Evolutionary conservation across 2,329 filamentous ascomycete species (phyloP).

Genomic region (Neofusicoccum cordaticola): DNA sequence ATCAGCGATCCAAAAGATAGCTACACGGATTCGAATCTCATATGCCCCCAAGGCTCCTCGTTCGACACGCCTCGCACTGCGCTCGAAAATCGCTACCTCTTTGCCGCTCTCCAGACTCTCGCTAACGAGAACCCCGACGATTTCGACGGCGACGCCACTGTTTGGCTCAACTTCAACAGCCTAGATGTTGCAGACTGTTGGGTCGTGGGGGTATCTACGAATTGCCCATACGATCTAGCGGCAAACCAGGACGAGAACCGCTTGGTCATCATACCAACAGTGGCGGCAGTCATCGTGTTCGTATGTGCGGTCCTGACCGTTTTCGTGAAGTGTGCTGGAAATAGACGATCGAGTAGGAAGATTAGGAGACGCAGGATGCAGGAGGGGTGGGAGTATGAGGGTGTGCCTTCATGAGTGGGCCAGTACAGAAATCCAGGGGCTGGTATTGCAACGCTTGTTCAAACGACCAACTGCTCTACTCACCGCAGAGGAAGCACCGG

Average conservation of each 20-base stretch:
- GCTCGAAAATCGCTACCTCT: constrained; percentile 61
- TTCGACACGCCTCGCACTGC: constrained; percentile 61
- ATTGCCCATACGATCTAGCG: constrained; percentile 56
- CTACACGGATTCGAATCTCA: constrained; percentile 43
- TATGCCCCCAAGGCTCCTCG: constrained; percentile 49
- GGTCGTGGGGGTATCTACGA: constrained; percentile 55
- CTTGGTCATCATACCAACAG: constrained; percentile 58
- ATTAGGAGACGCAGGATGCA: constrained; percentile 47
- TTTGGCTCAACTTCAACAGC: constrained; percentile 63
- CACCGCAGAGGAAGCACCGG: background rate
- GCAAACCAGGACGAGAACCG: constrained; percentile 43
- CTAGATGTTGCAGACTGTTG: constrained; percentile 58
- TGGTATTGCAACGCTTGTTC: background rate
- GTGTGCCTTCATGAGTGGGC: constrained; percentile 49
- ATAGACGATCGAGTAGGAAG: constrained; percentile 53
- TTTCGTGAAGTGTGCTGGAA: constrained; percentile 64
- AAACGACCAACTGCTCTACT: background rate
- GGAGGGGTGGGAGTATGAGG: constrained; percentile 65
- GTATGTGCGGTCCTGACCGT: constrained; percentile 59
- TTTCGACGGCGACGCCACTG: constrained; percentile 23
- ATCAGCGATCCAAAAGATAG: constrained; percentile 44
- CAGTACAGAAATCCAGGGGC: too few species aligned
- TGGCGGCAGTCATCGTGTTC: constrained; percentile 62
- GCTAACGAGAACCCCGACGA: constrained; percentile 24
- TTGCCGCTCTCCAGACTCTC: constrained; percentile 22